Percentiles rank a stretch among this genome's conserved stretches.
These are phyloP conservation scores for Diospyros kaki DNA, from an alignment of 148 eudicot genomes.

Conservation along the genomic window DNA sequence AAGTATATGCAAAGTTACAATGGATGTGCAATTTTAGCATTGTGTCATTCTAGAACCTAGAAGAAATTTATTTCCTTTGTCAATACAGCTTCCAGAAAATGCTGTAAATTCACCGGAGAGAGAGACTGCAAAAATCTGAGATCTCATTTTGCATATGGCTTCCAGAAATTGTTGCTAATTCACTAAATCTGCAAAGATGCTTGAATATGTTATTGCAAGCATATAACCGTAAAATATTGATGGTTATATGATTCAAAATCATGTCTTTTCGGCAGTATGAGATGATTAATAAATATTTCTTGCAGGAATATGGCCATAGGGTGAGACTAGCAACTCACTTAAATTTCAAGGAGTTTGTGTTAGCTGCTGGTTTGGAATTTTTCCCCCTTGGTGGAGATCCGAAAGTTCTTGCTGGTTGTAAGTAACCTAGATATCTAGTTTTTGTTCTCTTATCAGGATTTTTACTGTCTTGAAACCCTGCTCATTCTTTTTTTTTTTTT, in stretches of 20 bases:
- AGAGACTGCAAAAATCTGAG: too few species aligned
- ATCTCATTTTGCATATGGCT: background rate
- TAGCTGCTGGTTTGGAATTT: constrained; percentile 77
- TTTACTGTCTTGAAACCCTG: background rate
- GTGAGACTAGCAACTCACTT: constrained; percentile 84
- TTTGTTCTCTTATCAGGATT: background rate
- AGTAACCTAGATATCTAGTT: constrained; percentile 14
- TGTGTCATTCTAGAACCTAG: too few species aligned
- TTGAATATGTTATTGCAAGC: background rate
- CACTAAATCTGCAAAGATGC: background rate
- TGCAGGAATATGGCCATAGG: constrained; percentile 83
- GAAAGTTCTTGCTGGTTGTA: constrained; percentile 77
- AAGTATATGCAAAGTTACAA: background rate
- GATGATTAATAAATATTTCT: constrained; percentile 2
- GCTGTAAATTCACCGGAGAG: too few species aligned
- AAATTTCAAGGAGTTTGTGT: constrained; percentile 76
- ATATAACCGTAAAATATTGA: background rate
- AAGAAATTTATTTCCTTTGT: too few species aligned
- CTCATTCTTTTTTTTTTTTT: too few species aligned
- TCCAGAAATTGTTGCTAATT: background rate
- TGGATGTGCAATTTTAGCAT: too few species aligned
- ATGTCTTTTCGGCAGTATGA: background rate
- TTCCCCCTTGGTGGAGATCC: constrained; percentile 87
- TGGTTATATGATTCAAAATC: background rate
- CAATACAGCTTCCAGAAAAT: too few species aligned